phyloP scores from a whole-genome alignment of 1,139 yeast genomes.

The Suhomyces bolitotheri region DNA sequence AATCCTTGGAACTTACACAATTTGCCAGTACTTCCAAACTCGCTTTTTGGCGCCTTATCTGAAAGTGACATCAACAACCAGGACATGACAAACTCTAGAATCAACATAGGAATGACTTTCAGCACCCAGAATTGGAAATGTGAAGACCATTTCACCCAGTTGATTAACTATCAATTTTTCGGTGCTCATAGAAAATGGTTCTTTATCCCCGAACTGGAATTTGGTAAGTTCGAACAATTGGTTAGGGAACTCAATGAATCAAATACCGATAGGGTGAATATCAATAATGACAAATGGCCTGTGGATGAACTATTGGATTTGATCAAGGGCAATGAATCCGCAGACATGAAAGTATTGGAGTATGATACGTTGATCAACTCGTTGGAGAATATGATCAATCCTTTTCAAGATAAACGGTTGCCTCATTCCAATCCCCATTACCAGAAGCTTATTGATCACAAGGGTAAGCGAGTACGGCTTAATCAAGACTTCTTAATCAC shows the following conservation, averaged over 20 bases:
- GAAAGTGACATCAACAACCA: slow-evolving; percentile 45
- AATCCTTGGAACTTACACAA: slow-evolving; percentile 75
- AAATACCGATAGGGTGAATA: slow-evolving; percentile 21
- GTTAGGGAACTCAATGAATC: slow-evolving; percentile 20
- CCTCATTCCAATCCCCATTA: slow-evolving; percentile 27
- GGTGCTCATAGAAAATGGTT: slow-evolving; percentile 81
- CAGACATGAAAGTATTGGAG: slow-evolving; percentile 15
- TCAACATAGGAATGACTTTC: slow-evolving; percentile 61
- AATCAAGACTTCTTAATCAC: slow-evolving; percentile 49
- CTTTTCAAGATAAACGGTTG: slow-evolving; percentile 27
- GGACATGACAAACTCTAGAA: slow-evolving; percentile 31
- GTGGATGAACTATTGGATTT: slow-evolving; percentile 20
- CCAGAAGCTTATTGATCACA: slow-evolving; percentile 25
- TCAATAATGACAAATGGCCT: slow-evolving; percentile 27
- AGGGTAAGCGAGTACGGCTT: slow-evolving; percentile 14
- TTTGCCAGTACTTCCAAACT: slow-evolving; percentile 56
- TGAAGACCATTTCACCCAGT: slow-evolving; percentile 75
- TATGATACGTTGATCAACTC: slow-evolving; percentile 30
- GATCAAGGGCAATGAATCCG: slow-evolving; percentile 14
- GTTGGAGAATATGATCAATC: slow-evolving; percentile 33
- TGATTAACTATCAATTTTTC: slow-evolving; percentile 63
- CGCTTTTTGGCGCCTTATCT: slow-evolving; percentile 44
- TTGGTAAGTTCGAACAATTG: slow-evolving; percentile 59
- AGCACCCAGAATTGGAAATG: slow-evolving; percentile 72
- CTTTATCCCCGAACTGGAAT: slow-evolving; percentile 69